A percentile compares a stretch with the other conserved stretches of the same genome.
Conservation (phyloP, 2,329 filamentous ascomycete genomes). For the Penicillium sp. region DNA sequence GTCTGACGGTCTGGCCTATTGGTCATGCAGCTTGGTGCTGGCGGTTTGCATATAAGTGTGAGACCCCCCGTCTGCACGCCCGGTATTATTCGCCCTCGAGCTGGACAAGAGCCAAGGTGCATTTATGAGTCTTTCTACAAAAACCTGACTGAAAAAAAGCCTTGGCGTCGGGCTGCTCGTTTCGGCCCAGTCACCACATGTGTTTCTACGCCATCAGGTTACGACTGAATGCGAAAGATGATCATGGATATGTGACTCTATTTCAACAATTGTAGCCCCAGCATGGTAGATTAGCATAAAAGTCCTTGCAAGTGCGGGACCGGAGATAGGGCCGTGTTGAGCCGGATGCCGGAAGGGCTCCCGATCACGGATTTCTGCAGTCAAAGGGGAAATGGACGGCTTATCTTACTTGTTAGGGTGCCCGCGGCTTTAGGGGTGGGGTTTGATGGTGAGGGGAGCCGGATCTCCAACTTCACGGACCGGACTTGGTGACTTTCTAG, state of each 20-base stretch:
- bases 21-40: background rate
- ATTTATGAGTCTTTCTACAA: too few relatives aligned
- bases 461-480: constrained; percentile 7
- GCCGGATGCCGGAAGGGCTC: background rate
- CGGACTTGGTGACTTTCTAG: background rate
- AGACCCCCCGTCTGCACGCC: background rate
- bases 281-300: too few relatives aligned
- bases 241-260: too few relatives aligned
- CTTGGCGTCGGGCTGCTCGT: too few relatives aligned
- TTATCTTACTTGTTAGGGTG: background rate
- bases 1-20: background rate
- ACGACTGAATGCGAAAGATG: too few relatives aligned
- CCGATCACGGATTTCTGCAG: constrained; percentile 1
- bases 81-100: too few relatives aligned
- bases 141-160: too few relatives aligned
- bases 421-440: background rate
- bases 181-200: too few relatives aligned
- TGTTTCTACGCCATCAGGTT: too few relatives aligned
- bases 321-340: background rate
- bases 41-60: background rate
- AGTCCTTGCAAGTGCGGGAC: background rate
- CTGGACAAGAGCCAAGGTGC: too few relatives aligned
- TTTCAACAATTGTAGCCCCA: too few relatives aligned
- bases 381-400: background rate
- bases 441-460: constrained; percentile 2